Conservation (phyloP, 805 yeast species). For the Wickerhamiella parazyma region DNA sequence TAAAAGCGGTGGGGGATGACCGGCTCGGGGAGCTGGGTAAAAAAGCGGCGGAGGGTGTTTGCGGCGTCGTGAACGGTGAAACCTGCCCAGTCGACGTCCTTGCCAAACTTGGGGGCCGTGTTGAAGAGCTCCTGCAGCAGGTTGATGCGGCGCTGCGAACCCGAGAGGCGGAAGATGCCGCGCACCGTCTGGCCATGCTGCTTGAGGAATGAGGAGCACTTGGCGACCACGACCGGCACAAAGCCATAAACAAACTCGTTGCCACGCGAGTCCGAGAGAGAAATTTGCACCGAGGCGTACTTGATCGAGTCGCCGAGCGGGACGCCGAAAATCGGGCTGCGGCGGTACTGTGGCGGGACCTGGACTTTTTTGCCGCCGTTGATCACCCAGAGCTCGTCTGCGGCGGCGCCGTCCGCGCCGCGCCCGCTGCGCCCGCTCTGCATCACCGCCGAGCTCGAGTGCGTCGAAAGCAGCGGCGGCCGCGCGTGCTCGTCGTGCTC, state of each 20-base stretch:
- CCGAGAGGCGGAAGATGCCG: slow-evolving; percentile 89
- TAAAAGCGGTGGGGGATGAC: slow-evolving; percentile 67
- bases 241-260: slow-evolving; percentile 68
- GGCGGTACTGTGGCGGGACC: slow-evolving; percentile 14
- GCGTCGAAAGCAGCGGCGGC: slow-evolving; percentile 28
- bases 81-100: slow-evolving; percentile 80
- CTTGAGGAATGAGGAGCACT: slow-evolving; percentile 79
- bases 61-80: slow-evolving; percentile 96
- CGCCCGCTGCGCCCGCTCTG: no score
- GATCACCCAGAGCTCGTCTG: slow-evolving; percentile 8
- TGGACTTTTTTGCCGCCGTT: slow-evolving; percentile 14
- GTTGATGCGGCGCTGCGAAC: slow-evolving; percentile 76
- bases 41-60: slow-evolving; percentile 67
- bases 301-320: slow-evolving; percentile 55
- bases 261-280: slow-evolving; percentile 41
- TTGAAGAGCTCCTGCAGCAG: slow-evolving; percentile 75
- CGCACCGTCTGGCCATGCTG: slow-evolving; percentile 57
- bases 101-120: slow-evolving; percentile 80
- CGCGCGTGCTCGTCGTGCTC: slow-evolving; percentile 13
- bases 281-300: slow-evolving; percentile 65
- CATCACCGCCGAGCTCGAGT: slow-evolving; percentile 23
- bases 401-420: no score
- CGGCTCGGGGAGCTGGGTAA: slow-evolving; percentile 85
- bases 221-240: slow-evolving; percentile 89
- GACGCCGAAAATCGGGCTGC: slow-evolving; percentile 58